Evolutionary conservation across 2,329 filamentous ascomycete species (phyloP).

Genomic region (Apiospora rasikravindrae): DNA sequence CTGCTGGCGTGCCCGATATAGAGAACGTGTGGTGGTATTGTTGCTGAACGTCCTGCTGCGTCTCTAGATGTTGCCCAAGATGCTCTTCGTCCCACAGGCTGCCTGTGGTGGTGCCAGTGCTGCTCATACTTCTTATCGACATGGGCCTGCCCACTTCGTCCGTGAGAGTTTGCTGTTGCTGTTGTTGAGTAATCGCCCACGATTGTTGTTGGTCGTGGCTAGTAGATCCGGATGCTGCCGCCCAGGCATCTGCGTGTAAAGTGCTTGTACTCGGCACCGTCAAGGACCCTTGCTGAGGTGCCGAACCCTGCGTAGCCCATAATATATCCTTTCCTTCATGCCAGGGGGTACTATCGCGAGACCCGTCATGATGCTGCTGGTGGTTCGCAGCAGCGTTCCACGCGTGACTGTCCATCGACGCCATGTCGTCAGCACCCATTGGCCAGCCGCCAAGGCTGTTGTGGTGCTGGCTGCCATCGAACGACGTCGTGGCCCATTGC

Average conservation of each 20-base stretch:
- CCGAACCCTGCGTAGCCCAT: conserved; percentile 14
- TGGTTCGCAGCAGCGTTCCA: background rate
- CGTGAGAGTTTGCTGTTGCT: background rate
- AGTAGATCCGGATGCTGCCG: background rate
- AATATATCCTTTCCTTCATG: conserved; percentile 23
- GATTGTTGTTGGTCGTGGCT: conserved; percentile 2
- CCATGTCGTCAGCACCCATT: conserved; percentile 3
- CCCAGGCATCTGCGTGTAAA: background rate
- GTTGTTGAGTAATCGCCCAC: background rate
- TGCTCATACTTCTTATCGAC: background rate
- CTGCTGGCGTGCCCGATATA: background rate
- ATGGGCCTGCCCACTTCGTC: background rate
- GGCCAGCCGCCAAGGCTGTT: conserved; percentile 18
- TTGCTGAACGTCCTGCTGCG: background rate
- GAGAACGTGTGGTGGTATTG: background rate
- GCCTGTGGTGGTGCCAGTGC: background rate
- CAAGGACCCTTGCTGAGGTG: background rate
- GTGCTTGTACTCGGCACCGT: background rate
- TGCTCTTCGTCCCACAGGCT: background rate
- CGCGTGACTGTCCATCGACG: background rate
- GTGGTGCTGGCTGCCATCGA: conserved; percentile 20
- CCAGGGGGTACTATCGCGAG: conserved; percentile 20
- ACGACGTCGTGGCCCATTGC: conserved; percentile 23
- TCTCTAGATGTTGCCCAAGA: background rate
- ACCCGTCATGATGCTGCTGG: conserved; percentile 1